Evolutionary conservation across 768 basidiomycete genomes (phyloP).

Genomic region (Calocera viscosa): DNA sequence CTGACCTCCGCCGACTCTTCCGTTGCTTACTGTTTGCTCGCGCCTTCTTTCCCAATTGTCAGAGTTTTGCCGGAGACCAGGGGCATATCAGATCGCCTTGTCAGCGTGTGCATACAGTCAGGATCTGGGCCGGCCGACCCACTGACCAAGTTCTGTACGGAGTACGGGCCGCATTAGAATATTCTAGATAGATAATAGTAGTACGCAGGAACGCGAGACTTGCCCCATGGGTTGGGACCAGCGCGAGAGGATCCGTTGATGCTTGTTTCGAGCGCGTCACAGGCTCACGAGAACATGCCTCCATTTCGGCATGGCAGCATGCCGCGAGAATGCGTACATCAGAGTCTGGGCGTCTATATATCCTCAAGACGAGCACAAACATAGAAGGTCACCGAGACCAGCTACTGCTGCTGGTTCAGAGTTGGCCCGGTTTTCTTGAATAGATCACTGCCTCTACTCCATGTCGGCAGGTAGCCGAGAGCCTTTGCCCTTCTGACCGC

Average conservation of each 20-base stretch:
- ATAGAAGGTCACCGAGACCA: neutral
- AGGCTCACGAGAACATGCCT: conserved; percentile 4
- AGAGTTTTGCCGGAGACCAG: neutral
- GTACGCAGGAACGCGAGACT: neutral
- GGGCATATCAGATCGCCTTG: neutral
- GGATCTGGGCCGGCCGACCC: neutral
- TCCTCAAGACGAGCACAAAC: neutral
- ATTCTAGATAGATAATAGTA: neutral
- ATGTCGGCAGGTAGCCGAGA: conserved; percentile 69
- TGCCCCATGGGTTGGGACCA: too few relatives aligned
- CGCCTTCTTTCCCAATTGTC: neutral
- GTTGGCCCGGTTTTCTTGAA: neutral
- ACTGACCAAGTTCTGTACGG: neutral
- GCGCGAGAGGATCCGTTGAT: neutral
- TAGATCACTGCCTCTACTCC: conserved; percentile 6
- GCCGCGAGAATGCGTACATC: neutral
- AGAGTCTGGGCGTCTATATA: neutral
- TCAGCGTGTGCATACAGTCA: neutral
- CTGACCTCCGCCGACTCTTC: too few relatives aligned
- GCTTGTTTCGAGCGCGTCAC: neutral
- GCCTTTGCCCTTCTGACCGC: conserved; percentile 79
- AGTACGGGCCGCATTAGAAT: too few relatives aligned
- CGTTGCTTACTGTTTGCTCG: too few relatives aligned
- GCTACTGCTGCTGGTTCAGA: neutral
- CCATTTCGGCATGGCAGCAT: neutral